A percentile compares a stretch with the other conserved stretches of the same genome.
These are phyloP conservation scores for Prinsepia uniflora DNA, from an alignment of 306 rosid genomes.

Conservation along the genomic window DNA sequence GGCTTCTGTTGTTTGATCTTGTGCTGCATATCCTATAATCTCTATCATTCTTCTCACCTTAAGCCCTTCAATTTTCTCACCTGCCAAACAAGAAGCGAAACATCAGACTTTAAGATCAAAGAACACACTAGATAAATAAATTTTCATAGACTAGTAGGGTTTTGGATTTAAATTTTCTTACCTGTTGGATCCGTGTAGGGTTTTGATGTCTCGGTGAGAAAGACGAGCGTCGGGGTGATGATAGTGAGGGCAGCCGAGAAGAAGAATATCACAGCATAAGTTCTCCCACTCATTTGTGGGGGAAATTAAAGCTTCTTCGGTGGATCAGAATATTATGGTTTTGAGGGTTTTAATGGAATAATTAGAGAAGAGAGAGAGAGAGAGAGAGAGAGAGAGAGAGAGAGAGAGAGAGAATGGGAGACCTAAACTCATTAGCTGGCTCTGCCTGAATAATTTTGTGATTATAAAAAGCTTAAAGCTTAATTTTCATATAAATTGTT, in stretches of 20 bases:
- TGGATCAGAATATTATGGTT: slow-evolving; percentile 4
- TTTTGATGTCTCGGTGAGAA: slow-evolving; percentile 64
- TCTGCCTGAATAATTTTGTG: slow-evolving; percentile 33
- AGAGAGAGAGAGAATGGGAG: slow-evolving; percentile 12
- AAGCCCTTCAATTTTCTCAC: slow-evolving; percentile 30
- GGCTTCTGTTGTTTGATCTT: slow-evolving; percentile 15
- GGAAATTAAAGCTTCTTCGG: neutral
- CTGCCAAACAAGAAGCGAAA: slow-evolving; percentile 38
- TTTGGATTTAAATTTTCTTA: slow-evolving; percentile 3
- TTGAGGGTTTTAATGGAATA: slow-evolving; percentile 11
- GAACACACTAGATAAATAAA: too few species aligned
- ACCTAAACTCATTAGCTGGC: slow-evolving; percentile 52
- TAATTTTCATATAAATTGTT: slow-evolving; percentile 13
- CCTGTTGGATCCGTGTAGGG: slow-evolving; percentile 31
- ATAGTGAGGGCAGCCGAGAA: slow-evolving; percentile 77
- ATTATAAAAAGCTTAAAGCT: slow-evolving; percentile 18
- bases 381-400: neutral
- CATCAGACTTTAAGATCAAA: neutral
- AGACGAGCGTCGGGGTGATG: slow-evolving; percentile 69
- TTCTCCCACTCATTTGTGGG: slow-evolving; percentile 60
- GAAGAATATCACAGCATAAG: slow-evolving; percentile 62
- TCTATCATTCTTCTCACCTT: slow-evolving; percentile 44
- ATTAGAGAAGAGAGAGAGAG: neutral
- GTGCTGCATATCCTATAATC: slow-evolving; percentile 26
- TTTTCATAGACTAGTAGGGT: neutral